Conservation (phyloP, 345 rosid species). For the Camelina sativa region DNA sequence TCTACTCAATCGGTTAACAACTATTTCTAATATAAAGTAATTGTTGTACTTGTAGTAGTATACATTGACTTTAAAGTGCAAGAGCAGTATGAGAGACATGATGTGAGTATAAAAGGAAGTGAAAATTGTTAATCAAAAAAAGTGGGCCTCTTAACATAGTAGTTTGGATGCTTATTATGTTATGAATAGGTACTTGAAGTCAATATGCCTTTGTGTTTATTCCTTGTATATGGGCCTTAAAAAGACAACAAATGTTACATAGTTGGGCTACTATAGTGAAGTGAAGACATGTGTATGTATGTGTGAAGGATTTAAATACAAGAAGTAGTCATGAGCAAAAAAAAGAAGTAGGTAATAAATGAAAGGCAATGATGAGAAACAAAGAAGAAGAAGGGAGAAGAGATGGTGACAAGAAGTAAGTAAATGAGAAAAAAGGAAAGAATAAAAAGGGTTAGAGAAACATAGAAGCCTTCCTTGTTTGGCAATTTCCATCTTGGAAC, state of each 20-base stretch:
- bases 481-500: constrained; percentile 39
- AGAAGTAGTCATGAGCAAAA: not conserved
- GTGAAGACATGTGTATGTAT: not conserved
- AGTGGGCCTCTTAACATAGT: too few species aligned
- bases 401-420: constrained; percentile 32
- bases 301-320: not conserved
- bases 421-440: constrained; percentile 36
- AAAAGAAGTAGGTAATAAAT: too few species aligned
- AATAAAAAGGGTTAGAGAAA: constrained; percentile 30
- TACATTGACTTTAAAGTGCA: too few species aligned
- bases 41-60: too few species aligned
- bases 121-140: too few species aligned
- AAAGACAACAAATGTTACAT: not conserved
- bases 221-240: constrained; percentile 20
- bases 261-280: not conserved
- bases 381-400: not conserved
- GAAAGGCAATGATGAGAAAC: constrained; percentile 25
- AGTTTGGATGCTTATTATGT: too few species aligned
- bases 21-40: too few species aligned
- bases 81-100: too few species aligned
- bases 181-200: too few species aligned
- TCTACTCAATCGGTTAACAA: too few species aligned
- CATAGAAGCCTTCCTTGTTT: constrained; percentile 37
- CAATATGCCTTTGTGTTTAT: too few species aligned
- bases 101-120: too few species aligned